Evolutionary conservation across 2,329 filamentous ascomycete species (phyloP).

Genomic region (Rhytidhysteron rufulum): DNA sequence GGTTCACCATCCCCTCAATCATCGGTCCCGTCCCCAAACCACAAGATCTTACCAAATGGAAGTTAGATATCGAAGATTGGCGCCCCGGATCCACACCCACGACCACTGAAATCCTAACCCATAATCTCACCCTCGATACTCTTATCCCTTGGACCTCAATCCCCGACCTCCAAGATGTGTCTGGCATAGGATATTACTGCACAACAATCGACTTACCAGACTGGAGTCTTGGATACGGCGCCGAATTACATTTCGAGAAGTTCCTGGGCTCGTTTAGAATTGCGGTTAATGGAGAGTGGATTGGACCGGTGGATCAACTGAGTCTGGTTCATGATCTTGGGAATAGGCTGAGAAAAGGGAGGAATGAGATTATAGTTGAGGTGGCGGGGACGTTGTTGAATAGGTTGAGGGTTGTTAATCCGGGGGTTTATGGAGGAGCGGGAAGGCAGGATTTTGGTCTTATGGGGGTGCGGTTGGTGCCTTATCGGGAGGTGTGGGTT

Average conservation of each 20-base stretch:
- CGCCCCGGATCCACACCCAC: neutral
- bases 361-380: neutral
- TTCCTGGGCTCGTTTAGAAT: neutral
- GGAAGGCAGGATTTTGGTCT: neutral
- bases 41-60: neutral
- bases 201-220: neutral
- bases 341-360: neutral
- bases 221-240: neutral
- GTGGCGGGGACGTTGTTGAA: neutral
- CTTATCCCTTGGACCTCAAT: neutral
- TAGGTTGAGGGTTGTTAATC: neutral
- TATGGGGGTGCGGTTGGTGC: neutral
- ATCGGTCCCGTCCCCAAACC: neutral
- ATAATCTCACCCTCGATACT: neutral
- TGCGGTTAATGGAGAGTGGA: neutral
- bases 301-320: neutral
- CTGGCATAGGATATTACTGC: neutral
- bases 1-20: neutral
- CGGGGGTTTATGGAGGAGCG: neutral
- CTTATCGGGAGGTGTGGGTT: neutral
- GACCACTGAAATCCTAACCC: neutral
- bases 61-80: neutral
- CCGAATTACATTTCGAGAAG: neutral
- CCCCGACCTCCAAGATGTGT: neutral
- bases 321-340: neutral